Percentiles rank a stretch among this genome's conserved stretches.
Conservation (phyloP, 1,139 yeast genomes). For the Maudiozyma humilis region DNA sequence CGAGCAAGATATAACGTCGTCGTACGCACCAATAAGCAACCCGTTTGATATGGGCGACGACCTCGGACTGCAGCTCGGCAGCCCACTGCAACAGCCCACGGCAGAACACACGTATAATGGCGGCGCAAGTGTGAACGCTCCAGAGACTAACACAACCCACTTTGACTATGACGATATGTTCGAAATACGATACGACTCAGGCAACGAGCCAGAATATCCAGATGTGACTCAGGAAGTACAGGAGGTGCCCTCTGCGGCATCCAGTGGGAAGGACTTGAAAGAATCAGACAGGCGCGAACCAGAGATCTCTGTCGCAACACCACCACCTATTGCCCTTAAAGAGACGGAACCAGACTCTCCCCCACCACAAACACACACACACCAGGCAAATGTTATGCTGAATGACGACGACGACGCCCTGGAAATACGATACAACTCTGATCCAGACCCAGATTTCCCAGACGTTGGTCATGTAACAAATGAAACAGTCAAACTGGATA, state of each 20-base stretch:
- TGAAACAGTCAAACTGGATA: background rate
- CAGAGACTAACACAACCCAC: background rate
- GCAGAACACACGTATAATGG: background rate
- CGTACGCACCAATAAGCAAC: background rate
- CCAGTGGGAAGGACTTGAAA: background rate
- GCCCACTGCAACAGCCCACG: background rate
- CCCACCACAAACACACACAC: background rate
- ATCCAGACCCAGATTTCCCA: background rate
- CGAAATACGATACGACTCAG: constrained; percentile 1
- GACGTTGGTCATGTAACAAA: background rate
- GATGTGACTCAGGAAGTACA: background rate
- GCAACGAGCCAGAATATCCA: background rate
- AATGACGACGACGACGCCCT: background rate
- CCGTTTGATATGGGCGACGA: background rate
- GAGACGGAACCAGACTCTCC: background rate
- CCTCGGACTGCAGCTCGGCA: background rate
- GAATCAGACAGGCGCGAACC: background rate
- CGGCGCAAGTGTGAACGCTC: background rate
- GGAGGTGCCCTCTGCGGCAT: background rate
- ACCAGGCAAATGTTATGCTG: background rate
- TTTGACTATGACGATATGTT: background rate
- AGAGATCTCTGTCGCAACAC: background rate
- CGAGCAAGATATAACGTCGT: background rate
- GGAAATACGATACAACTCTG: constrained; percentile 1
- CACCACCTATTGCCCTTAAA: background rate